Percentiles rank a stretch among this genome's conserved stretches.
phyloP scores from a whole-genome alignment of 441 rosid genomes.

The Corymbia citriodora region DNA sequence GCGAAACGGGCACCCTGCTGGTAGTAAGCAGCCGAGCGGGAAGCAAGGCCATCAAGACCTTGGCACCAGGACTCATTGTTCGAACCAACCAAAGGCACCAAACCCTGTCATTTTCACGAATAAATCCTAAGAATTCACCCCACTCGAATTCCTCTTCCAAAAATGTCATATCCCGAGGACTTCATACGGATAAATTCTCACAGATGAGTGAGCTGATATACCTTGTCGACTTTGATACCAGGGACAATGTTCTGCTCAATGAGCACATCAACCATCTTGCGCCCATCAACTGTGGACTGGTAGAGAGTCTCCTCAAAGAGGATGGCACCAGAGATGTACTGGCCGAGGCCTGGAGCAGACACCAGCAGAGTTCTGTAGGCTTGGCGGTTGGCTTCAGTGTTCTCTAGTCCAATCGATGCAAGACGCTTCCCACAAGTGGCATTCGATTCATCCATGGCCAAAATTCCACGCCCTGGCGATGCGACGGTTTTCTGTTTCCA shows the following conservation, averaged over 20 bases:
- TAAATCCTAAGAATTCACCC: neutral
- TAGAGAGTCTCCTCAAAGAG: slow-evolving; percentile 93
- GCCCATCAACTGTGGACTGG: slow-evolving; percentile 77
- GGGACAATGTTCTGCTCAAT: slow-evolving; percentile 80
- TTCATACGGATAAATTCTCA: neutral
- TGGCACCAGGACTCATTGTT: slow-evolving; percentile 96
- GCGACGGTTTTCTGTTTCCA: slow-evolving; percentile 70
- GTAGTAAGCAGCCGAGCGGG: slow-evolving; percentile 91
- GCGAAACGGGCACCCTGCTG: slow-evolving; percentile 97
- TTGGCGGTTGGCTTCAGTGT: slow-evolving; percentile 94
- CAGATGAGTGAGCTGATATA: slow-evolving; percentile 7
- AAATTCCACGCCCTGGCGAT: slow-evolving; percentile 88
- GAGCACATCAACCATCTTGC: slow-evolving; percentile 85
- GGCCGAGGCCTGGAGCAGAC: slow-evolving; percentile 65
- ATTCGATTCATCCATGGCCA: slow-evolving; percentile 96
- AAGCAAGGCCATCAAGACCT: slow-evolving; percentile 91
- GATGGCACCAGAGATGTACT: slow-evolving; percentile 80
- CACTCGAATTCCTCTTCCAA: neutral
- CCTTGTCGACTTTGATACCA: slow-evolving; percentile 96
- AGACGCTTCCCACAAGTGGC: slow-evolving; percentile 93
- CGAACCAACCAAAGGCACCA: slow-evolving; percentile 83
- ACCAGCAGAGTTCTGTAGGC: slow-evolving; percentile 92
- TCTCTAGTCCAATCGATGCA: slow-evolving; percentile 76
- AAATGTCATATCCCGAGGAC: neutral
- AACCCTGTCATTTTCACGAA: slow-evolving; percentile 46